These are phyloP conservation scores for Prunus padus DNA, from an alignment of 306 rosid genomes.

Conservation along the genomic window DNA sequence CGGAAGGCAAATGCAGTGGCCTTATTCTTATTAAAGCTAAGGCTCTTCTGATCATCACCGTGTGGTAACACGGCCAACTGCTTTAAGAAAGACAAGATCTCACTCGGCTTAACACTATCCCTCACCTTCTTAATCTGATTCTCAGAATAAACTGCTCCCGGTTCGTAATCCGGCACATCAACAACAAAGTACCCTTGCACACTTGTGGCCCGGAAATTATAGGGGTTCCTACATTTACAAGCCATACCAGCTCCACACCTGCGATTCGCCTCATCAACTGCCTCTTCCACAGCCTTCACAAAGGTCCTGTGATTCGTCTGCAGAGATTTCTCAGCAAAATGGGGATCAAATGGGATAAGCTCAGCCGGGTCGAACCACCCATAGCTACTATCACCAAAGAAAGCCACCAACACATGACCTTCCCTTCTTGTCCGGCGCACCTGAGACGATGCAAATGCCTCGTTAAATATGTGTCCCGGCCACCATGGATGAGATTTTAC, in stretches of 20 bases:
- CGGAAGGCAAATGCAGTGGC: slow-evolving; percentile 61
- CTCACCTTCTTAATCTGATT: slow-evolving; percentile 63
- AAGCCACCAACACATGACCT: slow-evolving; percentile 81
- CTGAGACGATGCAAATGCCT: slow-evolving; percentile 60
- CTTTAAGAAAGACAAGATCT: slow-evolving; percentile 63
- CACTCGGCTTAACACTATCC: slow-evolving; percentile 53
- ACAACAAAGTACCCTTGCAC: slow-evolving; percentile 66
- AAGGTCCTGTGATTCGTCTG: slow-evolving; percentile 64
- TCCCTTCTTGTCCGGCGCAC: slow-evolving; percentile 78
- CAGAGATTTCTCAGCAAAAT: slow-evolving; percentile 75
- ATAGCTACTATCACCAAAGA: slow-evolving; percentile 94
- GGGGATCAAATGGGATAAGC: slow-evolving; percentile 66
- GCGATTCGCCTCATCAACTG: slow-evolving; percentile 78
- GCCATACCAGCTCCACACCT: slow-evolving; percentile 65
- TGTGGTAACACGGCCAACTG: slow-evolving; percentile 63
- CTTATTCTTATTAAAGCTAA: slow-evolving; percentile 54
- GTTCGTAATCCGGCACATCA: slow-evolving; percentile 84
- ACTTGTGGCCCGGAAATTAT: slow-evolving; percentile 48
- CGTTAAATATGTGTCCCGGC: slow-evolving; percentile 91
- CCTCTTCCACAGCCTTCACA: slow-evolving; percentile 86
- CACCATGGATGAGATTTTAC: slow-evolving; percentile 99
- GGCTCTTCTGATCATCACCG: slow-evolving; percentile 45
- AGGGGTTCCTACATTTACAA: slow-evolving; percentile 72
- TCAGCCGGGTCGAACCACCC: slow-evolving; percentile 97
- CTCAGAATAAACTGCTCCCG: slow-evolving; percentile 65